Conservation (phyloP, 441 rosid genomes). For the Raphanus hybrid region DNA sequence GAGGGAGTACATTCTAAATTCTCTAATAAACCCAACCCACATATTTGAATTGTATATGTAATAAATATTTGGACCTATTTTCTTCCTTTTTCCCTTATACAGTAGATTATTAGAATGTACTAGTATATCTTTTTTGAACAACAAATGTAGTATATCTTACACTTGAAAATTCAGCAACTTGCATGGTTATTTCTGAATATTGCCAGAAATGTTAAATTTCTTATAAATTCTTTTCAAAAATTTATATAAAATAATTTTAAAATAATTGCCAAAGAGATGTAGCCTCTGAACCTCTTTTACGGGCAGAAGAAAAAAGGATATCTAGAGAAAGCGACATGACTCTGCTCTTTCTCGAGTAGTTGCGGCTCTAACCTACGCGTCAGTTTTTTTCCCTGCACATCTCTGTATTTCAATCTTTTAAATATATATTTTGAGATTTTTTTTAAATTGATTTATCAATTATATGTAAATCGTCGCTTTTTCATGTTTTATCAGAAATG, state of each 20-base stretch:
- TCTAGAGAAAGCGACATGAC: conserved; percentile 39
- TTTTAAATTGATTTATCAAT: neutral
- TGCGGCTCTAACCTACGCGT: conserved; percentile 44
- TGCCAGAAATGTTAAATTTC: conserved; percentile 22
- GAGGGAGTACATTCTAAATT: conserved; percentile 31
- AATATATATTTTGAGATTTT: too few species aligned
- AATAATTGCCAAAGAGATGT: conserved; percentile 3
- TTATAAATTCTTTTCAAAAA: neutral
- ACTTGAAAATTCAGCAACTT: neutral
- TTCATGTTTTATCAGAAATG: neutral
- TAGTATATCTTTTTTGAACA: neutral
- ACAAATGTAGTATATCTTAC: neutral
- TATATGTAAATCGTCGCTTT: neutral
- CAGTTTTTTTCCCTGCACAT: conserved; percentile 15
- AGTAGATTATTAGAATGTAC: neutral
- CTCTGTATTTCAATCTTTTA: too few species aligned
- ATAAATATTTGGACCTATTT: conserved; percentile 20
- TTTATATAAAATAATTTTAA: neutral
- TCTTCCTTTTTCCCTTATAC: neutral
- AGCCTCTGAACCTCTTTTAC: conserved; percentile 25
- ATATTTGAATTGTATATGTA: conserved; percentile 26
- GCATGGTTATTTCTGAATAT: conserved; percentile 20
- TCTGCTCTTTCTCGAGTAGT: conserved; percentile 43
- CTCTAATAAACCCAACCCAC: conserved; percentile 19
- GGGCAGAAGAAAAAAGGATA: conserved; percentile 30